Percentiles rank a stretch among this genome's conserved stretches.
These are phyloP conservation scores for Malassezia dermatis DNA, from an alignment of 1,284 basidiomycete species.

Conservation along the genomic window DNA sequence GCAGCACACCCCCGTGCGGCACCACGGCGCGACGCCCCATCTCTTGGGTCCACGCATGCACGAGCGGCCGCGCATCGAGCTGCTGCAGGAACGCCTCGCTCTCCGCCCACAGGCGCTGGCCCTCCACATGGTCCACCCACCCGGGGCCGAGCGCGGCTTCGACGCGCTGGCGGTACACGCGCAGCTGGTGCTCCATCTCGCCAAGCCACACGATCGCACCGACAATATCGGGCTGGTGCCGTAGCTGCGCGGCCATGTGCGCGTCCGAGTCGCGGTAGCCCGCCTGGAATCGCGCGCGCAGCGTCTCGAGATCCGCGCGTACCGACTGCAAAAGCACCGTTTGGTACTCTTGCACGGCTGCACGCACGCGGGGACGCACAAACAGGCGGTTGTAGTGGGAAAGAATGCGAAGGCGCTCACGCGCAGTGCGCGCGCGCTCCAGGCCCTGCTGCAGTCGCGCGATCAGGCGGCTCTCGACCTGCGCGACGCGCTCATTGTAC, in stretches of 20 bases:
- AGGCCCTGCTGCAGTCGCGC: constrained; percentile 78
- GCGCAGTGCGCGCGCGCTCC: constrained; percentile 90
- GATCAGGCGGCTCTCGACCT: constrained; percentile 98
- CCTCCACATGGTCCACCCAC: constrained; percentile 98
- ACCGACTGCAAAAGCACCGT: constrained; percentile 60
- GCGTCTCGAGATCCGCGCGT: constrained; percentile 87
- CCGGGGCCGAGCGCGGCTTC: constrained; percentile 96
- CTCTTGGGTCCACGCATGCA: constrained; percentile 90
- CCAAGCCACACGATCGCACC: constrained; percentile 97
- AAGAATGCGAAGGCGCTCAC: constrained; percentile 98
- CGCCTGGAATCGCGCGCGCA: constrained; percentile 73
- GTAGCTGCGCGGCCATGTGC: constrained; percentile 95
- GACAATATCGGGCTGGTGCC: constrained; percentile 89
- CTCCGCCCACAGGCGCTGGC: constrained; percentile 88
- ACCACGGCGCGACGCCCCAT: constrained; percentile 79
- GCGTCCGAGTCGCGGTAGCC: constrained; percentile 91
- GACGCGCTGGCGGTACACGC: constrained; percentile 97
- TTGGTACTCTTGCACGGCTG: constrained; percentile 97
- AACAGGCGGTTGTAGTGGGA: constrained; percentile 97
- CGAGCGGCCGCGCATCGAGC: constrained; percentile 83
- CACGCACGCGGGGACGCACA: constrained; percentile 73
- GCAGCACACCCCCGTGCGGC: constrained; percentile 83
- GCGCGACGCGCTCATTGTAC: constrained; percentile 91
- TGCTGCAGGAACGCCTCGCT: constrained; percentile 85
- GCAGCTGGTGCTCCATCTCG: constrained; percentile 91